Evolutionary conservation across 2,329 filamentous ascomycete genomes (phyloP).

Genomic region (Aspergillus sclerotialis): DNA sequence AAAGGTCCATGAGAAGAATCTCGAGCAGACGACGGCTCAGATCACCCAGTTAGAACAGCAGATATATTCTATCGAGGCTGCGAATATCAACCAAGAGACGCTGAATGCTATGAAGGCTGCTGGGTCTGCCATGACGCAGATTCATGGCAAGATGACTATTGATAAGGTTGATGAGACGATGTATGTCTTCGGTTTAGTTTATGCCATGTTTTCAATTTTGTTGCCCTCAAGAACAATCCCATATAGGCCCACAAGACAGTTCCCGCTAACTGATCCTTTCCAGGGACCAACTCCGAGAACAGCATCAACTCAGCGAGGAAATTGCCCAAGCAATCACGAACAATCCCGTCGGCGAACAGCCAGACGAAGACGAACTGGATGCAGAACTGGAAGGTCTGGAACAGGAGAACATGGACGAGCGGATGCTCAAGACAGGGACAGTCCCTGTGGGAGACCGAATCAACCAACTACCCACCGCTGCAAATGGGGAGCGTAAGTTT

Average conservation of each 20-base stretch:
- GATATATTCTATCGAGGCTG: constrained; percentile 93
- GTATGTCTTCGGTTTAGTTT: constrained; percentile 62
- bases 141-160: constrained; percentile 82
- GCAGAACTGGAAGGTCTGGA: constrained; percentile 79
- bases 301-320: constrained; percentile 88
- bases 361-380: constrained; percentile 83
- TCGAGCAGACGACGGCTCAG: constrained; percentile 84
- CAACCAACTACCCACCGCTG: constrained; percentile 67
- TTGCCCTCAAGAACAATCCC: no score
- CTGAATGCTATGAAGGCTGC: constrained; percentile 90
- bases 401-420: constrained; percentile 86
- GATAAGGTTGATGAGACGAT: constrained; percentile 94
- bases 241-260: no score
- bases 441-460: constrained; percentile 76
- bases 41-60: constrained; percentile 91
- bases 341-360: constrained; percentile 57
- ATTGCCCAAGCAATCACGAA: constrained; percentile 79
- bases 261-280: no score
- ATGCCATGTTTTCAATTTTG: no score
- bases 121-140: constrained; percentile 82
- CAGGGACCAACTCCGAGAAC: constrained; percentile 85
- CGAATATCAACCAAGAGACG: constrained; percentile 98
- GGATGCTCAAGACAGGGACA: constrained; percentile 83
- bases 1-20: constrained; percentile 85
- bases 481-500: constrained; percentile 67